Evolutionary conservation across 495 filamentous ascomycete species (phyloP), one percentile per base, ranked within the genome.

Genomic region (Immersiella caudata): DNA sequence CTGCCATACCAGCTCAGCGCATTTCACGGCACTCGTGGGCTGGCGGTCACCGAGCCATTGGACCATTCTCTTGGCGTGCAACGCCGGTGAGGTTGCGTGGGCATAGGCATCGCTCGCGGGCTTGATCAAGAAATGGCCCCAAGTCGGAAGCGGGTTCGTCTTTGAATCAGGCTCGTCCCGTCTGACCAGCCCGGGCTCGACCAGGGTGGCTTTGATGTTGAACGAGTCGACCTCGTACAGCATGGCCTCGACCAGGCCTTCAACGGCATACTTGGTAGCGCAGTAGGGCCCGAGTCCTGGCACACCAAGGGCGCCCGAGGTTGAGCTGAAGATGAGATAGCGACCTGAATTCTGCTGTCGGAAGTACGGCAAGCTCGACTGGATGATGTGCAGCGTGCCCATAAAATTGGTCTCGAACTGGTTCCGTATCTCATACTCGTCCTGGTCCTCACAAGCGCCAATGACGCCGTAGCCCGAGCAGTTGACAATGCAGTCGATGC

Each of bases 401-500:
- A 93, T 93, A 80, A 97, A 96, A 76, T 99, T 99, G 33, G 93
- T 97, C 79, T 94, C 91, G 78, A 98, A 97, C 77, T 98, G 94
- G 74, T 94, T 95, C 67, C 93, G 90, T 68, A 99, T 89, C 70
- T 98, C 94, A 76, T 91, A 89, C 72, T 95, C 92, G 79, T 96
- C 93, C 79, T 98, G 95, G 80, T 97, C 95, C 79, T 99, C 95
- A 79, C 93, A 97, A 2, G 94, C 90, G 29, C 92, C 94, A 70
- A 98, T 96, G 36, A 99, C 92, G 59, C 94, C 95, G 79, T 95
- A 96, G 36, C 91, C 91, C 33, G 90, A 90, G 78, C 91, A 97
- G 75, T 99, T 99, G 70, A 88, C 93, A 58, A 99, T 90, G 61
- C 96, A 86, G 77, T 97, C 95, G 57, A 97, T 84, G 64, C 87